phyloP scores from a whole-genome alignment of 1,139 yeast genomes.

The Yueomyces sp. region DNA sequence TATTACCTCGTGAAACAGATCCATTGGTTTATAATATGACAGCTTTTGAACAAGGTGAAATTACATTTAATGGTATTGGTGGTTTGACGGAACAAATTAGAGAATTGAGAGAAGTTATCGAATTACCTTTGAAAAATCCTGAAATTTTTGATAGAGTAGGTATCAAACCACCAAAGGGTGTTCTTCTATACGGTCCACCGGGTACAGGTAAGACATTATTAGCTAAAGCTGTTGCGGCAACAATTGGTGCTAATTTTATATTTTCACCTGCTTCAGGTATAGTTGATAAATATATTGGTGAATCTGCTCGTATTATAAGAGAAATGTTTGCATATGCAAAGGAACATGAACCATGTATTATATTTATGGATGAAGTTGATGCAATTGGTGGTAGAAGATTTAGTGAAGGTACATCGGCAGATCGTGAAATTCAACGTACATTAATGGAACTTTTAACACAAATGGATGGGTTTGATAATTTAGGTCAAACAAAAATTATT shows the following conservation, averaged over 20 bases:
- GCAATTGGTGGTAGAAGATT: conserved; percentile 99
- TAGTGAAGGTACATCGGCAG: conserved; percentile 97
- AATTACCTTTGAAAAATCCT: conserved; percentile 92
- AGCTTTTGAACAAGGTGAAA: conserved; percentile 91
- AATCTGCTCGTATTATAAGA: conserved; percentile 89
- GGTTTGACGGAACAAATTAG: conserved; percentile 93
- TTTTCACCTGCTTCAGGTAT: conserved; percentile 97
- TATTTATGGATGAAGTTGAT: conserved; percentile 98
- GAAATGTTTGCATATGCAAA: conserved; percentile 98
- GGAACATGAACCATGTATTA: conserved; percentile 97
- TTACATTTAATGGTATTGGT: conserved; percentile 92
- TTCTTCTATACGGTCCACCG: conserved; percentile 94
- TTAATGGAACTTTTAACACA: conserved; percentile 95
- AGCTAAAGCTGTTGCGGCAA: conserved; percentile 98
- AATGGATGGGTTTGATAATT: conserved; percentile 97
- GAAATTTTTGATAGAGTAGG: conserved; percentile 94
- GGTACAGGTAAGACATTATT: conserved; percentile 95
- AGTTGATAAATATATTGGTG: conserved; percentile 97
- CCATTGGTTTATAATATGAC: conserved; percentile 98
- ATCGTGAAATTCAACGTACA: conserved; percentile 97
- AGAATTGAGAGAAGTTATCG: conserved; percentile 95
- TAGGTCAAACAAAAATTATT: conserved; percentile 94
- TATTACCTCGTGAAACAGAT: conserved; percentile 95
- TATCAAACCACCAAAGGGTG: conserved; percentile 97
- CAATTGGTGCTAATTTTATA: conserved; percentile 95